Evolutionary conservation across 192 early-diverging fungal species (phyloP), one percentile per base, ranked within the genome.

Genomic region (Rhizophagus sp.): DNA sequence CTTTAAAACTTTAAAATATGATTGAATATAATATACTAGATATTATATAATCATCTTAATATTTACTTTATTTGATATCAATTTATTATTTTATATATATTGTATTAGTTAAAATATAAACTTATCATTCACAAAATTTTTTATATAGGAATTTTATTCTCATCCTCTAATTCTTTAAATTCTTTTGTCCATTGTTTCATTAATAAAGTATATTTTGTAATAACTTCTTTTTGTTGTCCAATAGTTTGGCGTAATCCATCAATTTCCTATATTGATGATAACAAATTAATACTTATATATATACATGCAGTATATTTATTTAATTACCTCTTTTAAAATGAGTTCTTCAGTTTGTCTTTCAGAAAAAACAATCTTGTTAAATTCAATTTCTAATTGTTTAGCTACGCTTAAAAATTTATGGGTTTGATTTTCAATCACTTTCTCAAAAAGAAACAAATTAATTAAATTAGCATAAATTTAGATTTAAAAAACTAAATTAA

Each of bases 111-210:
- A 36, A 36, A 36, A 36, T 5, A 5, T 36, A 36, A 36, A 36
- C 36, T 36, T 5, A 5, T 36, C 2, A 36, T 36, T 36, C 3
- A 36, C 36, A 4, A 36, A 36, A 36, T 9, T 25, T 73, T 49
- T 15, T 73, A 47, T 73, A 73, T 52, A 73, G 71, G 27, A 49
- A 17, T 13, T 24, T 50, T 73, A 73, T 73, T 47, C 25, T 73
- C 71, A 27, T 73, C 47, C 25, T 73, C 71, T 27, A 73, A 50
- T 25, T 50, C 24, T 39, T 36, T 22, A 73, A 73, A 73, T 50
- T 73, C 71, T 50, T 50, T 73, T 73, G 41, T 39, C 71, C 71
- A 73, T 73, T 50, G 1, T 27, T 39, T 73, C 13, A 73, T 36
- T 24, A 73, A 50, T 25, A 3, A n/a, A 52, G 71, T 73, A 50